These are phyloP conservation scores for Cymbopogon citratus DNA, from an alignment of 176 grass and related monocot species.

Conservation along the genomic window DNA sequence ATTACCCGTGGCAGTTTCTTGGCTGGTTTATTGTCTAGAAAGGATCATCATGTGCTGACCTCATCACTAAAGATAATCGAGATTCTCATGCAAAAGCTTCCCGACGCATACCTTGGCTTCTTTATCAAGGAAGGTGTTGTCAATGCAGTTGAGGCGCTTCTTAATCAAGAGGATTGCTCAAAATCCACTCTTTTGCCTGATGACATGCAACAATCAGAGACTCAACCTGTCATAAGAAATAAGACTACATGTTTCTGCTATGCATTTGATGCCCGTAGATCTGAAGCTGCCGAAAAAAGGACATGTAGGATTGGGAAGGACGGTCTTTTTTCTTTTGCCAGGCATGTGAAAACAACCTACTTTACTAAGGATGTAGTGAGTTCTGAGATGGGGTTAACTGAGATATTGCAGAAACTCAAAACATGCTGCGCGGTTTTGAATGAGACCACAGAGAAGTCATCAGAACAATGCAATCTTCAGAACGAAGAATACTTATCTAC, in stretches of 20 bases:
- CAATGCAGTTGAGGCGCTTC: conserved; percentile 69
- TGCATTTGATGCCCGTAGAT: conserved; percentile 58
- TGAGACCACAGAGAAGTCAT: no score
- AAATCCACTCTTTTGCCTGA: conserved; percentile 38
- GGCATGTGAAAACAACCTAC: no score
- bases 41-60: conserved; percentile 87
- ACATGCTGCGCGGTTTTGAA: no score
- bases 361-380: no score
- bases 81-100: conserved; percentile 98
- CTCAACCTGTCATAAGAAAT: conserved; percentile 40
- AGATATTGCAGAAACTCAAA: no score
- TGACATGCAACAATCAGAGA: conserved; percentile 37
- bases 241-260: conserved; percentile 81
- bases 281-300: conserved; percentile 48
- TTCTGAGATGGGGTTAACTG: no score
- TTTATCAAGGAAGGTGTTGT: conserved; percentile 97
- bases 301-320: conserved; percentile 57
- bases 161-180: conserved; percentile 57
- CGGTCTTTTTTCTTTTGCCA: conserved; percentile 10
- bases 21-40: conserved; percentile 79
- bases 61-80: conserved; percentile 76
- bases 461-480: no score
- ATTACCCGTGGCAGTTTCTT: conserved; percentile 75
- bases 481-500: no score
- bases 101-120: conserved; percentile 73